Evolutionary conservation across 202 grass and related monocot genomes (phyloP).

Genomic region (Panicum hallii): DNA sequence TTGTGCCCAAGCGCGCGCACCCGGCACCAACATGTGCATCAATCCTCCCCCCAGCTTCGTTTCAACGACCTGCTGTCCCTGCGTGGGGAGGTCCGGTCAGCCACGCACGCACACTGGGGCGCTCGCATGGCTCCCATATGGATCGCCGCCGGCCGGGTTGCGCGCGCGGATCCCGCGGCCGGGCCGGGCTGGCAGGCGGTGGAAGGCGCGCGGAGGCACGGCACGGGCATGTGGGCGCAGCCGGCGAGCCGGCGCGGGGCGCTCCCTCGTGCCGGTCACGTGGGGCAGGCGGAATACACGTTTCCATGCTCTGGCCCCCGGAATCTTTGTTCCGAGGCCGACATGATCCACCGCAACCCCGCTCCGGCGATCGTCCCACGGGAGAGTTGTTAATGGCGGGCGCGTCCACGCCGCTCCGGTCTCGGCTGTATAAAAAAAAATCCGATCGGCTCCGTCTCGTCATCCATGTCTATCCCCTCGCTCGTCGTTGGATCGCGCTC

Average conservation of each 20-base stretch:
- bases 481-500: no score
- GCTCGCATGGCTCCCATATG: slow-evolving; percentile 4
- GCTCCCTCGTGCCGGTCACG: slow-evolving; percentile 54
- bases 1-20: slow-evolving; percentile 36
- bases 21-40: slow-evolving; percentile 52
- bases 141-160: slow-evolving; percentile 32
- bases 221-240: slow-evolving; percentile 58
- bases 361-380: not conserved
- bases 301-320: slow-evolving; percentile 55
- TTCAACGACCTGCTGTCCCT: not conserved
- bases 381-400: slow-evolving; percentile 27
- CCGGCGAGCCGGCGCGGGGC: slow-evolving; percentile 60
- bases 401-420: not conserved
- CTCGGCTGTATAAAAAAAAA: no score
- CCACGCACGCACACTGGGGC: not conserved
- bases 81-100: not conserved
- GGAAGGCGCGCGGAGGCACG: not conserved
- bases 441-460: no score
- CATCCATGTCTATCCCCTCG: no score
- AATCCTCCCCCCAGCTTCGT: slow-evolving; percentile 6
- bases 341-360: slow-evolving; percentile 29
- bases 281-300: slow-evolving; percentile 51
- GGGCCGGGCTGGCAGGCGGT: not conserved
- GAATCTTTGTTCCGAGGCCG: slow-evolving; percentile 63
- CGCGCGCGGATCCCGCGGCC: slow-evolving; percentile 44